Evolutionary conservation across 1,284 basidiomycete species (phyloP), one percentile per base, ranked within the genome.

Genomic region (Singerocomus inundabilis): DNA sequence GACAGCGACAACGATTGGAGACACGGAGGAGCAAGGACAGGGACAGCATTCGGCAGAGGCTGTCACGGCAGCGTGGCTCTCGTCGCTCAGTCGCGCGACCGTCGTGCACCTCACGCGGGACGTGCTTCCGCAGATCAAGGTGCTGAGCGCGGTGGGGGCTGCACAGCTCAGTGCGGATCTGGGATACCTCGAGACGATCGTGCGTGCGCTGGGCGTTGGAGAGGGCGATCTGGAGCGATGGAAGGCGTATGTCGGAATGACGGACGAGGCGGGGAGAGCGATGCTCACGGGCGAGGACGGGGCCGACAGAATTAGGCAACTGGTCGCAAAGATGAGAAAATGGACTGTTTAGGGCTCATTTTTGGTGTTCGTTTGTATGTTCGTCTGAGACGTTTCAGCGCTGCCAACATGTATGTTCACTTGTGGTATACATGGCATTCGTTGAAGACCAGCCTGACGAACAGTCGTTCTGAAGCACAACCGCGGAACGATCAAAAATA

Each of bases 151-250:
- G 5, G 70, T 78, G 1, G 96, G 94, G 1, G 82, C 87, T 2
- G 82, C 84, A 9, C 96, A 98, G 64, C 77, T 99, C n/a, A 77
- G 80, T 1, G 86, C 87, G 1, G 96, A 98, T 70, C 70, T 99
- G 48, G 87, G 82, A 24, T 97, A 98, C 68, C 76, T 99, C 25
- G 81, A 81, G 13, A 97, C 95, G 61, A 93, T 98, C 35, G 88
- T 94, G n/a, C 76, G 85, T 31, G 93, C 93, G 21, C 75, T 98
- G 44, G 93, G 95, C 60, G 90, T 95, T 5, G 91, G 94, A 57
- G 85, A 78, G 65, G 78, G 80, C 2, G 83, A 83, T 31, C 70
- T 94, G 32, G 85, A 87, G 54, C 74, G 72, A 58, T 94, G 91
- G 91, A 84, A 78, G 63, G 78, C 80, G 48, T 82, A 74, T 48